A percentile compares a stretch with the other conserved stretches of the same genome.
Conservation (phyloP, 495 filamentous ascomycete species). For the Hyaloscypha finlandica region DNA sequence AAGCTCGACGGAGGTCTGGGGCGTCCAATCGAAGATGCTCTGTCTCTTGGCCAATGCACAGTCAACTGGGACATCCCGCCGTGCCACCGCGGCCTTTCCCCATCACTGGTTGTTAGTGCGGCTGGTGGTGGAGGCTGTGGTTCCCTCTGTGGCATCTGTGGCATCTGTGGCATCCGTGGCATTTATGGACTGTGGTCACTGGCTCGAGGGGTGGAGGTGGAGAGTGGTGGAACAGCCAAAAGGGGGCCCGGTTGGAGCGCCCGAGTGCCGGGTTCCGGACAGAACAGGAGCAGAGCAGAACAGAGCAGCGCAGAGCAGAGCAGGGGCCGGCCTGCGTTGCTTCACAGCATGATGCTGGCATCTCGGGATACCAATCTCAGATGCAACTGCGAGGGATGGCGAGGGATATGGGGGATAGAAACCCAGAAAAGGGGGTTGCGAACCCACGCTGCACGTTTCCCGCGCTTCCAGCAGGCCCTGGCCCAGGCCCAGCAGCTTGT, state of each 20-base stretch:
- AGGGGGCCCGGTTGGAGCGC: not conserved
- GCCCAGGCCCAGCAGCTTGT: not conserved
- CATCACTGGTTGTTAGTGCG: too few species aligned
- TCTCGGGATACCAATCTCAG: not conserved
- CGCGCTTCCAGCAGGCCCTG: not conserved
- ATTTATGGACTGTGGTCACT: too few species aligned
- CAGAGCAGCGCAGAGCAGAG: not conserved
- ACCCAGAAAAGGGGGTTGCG: not conserved
- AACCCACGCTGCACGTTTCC: not conserved
- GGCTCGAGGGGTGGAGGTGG: not conserved
- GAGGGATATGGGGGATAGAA: too few species aligned
- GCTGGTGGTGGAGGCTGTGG: too few species aligned
- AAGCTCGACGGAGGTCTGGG: not conserved
- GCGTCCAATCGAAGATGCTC: not conserved
- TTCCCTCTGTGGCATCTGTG: too few species aligned
- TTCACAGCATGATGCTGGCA: not conserved
- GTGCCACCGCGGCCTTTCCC: too few species aligned
- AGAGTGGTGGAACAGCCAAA: not conserved
- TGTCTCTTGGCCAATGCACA: not conserved
- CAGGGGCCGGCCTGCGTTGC: not conserved
- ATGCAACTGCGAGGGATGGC: too few species aligned
- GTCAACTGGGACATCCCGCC: too few species aligned
- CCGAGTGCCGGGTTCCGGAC: not conserved
- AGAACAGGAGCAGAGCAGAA: too few species aligned
- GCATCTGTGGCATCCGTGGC: too few species aligned